Percentiles rank a stretch among this genome's conserved stretches.
These are phyloP conservation scores for Xylaria sp. DNA, from an alignment of 2,329 filamentous ascomycete genomes.

Conservation along the genomic window DNA sequence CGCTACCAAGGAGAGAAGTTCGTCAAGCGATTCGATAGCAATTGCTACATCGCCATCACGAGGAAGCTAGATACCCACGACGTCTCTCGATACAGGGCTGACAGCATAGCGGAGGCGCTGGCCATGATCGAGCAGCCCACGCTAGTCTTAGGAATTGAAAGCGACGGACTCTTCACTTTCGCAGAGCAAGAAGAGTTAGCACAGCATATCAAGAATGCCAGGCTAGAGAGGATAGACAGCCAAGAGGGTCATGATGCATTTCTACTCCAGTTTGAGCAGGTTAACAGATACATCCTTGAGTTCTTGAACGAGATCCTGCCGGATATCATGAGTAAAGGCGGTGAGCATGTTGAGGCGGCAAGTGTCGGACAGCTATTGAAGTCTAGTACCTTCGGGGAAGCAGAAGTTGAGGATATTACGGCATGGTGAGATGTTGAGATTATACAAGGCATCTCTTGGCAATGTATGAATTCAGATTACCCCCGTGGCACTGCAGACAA, in stretches of 20 bases:
- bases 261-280: constrained; percentile 95
- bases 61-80: constrained; percentile 98
- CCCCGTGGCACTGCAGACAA: background rate
- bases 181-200: constrained; percentile 95
- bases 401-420: constrained; percentile 95
- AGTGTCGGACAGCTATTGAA: constrained; percentile 76
- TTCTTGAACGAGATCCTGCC: constrained; percentile 87
- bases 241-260: constrained; percentile 98
- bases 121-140: constrained; percentile 87
- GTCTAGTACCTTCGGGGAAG: constrained; percentile 93
- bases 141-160: constrained; percentile 92
- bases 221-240: constrained; percentile 87
- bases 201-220: constrained; percentile 79
- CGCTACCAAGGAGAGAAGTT: constrained; percentile 98
- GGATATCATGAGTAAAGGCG: constrained; percentile 82
- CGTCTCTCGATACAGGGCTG: constrained; percentile 80
- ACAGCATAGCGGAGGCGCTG: constrained; percentile 77
- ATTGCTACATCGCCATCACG: constrained; percentile 99
- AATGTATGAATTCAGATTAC: background rate
- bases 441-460: background rate
- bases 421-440: constrained; percentile 75
- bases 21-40: constrained; percentile 95
- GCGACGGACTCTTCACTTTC: constrained; percentile 95
- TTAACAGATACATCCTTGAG: constrained; percentile 85
- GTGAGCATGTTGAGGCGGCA: constrained; percentile 57